Base-by-base conservation (phyloP, 805 yeast species). In the Saccharomycopsis oosterbeekiorum region DNA sequence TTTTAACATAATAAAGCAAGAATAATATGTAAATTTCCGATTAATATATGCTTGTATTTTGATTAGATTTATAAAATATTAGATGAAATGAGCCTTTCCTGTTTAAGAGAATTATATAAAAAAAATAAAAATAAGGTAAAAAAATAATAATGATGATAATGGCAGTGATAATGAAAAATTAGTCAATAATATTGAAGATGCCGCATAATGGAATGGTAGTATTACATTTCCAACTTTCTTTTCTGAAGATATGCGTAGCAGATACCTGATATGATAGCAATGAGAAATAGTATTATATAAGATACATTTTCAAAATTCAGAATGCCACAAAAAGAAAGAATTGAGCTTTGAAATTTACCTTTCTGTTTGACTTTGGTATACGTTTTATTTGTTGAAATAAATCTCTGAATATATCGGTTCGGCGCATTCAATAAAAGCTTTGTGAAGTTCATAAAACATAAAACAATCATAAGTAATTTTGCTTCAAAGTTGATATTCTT, bases 221-320 rank as follows among this genome's bases (percentile, higher is more conserved):
- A 37, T 37, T 4, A 37, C 4, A 37, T 2, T 42, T 43, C 11
- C 60, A 59, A 43, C 42, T 59, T 59, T 19, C 59, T 29, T 42
- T 61, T 59, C 39, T 57, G 60, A 11, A 61, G 53, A 36, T 60
- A 53, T 14, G 42, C n/a, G 26, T 59, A 62, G 17, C 29, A 36
- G 3, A 42, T 15, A 8, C 54, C 62, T 26, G 56, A 50, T 1
- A 59, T 1, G 11, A 62, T 14, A 5, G 64, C 64, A 14, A 62
- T 55, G 12, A 56, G 3, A 4, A 50, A 17, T 17, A 61, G 24
- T 24, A 60, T 8, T 26, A 54, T 9, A 21, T 29, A 57, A 17
- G 59, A 26, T 1, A 39, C 10, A 1, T 55, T 54, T 34, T 42
- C 26, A 19, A 40, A 39, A 39, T 19, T 24, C 19, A 24, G 21